Percentiles rank a stretch among this genome's conserved stretches.
Conservation (phyloP, 352 stramenopile genomes). For the Thraustotheca clavata region DNA sequence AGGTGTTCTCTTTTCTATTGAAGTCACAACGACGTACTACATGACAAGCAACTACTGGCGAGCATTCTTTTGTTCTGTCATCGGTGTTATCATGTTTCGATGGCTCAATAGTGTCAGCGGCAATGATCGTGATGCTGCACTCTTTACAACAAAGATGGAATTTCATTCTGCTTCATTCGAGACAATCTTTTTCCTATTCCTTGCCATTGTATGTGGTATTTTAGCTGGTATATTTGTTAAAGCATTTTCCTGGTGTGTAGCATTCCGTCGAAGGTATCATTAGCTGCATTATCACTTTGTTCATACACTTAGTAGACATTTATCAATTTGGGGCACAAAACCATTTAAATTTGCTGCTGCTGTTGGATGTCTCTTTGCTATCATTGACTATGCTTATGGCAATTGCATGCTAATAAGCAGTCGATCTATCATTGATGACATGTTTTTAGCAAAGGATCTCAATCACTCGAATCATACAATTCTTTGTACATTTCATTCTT, state of each 20-base stretch:
- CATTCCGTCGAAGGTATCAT: constrained; percentile 31
- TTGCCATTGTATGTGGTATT: constrained; percentile 76
- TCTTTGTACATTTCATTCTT: constrained; percentile 20
- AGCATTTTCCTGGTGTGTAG: constrained; percentile 42
- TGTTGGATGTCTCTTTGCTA: constrained; percentile 54
- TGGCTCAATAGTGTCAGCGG: constrained; percentile 52
- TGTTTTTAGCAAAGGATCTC: constrained; percentile 68
- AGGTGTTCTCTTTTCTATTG: constrained; percentile 71
- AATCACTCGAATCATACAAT: constrained; percentile 29
- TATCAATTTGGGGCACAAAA: constrained; percentile 25
- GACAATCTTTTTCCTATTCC: constrained; percentile 61
- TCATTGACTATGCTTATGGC: constrained; percentile 62
- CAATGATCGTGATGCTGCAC: constrained; percentile 37
- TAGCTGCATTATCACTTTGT: neutral
- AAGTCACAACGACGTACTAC: constrained; percentile 84
- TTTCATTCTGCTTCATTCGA: constrained; percentile 74
- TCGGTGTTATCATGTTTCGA: constrained; percentile 78
- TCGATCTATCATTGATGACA: constrained; percentile 75
- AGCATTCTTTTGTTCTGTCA: constrained; percentile 85
- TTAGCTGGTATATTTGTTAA: constrained; percentile 74
- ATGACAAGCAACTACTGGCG: constrained; percentile 84
- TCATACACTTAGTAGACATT: constrained; percentile 22
- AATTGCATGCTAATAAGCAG: constrained; percentile 75
- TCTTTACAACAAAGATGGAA: constrained; percentile 66
- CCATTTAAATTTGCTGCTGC: constrained; percentile 62